Evolutionary conservation across 352 stramenopile genomes (phyloP).

Genomic region (Globisporangium paddicum): DNA sequence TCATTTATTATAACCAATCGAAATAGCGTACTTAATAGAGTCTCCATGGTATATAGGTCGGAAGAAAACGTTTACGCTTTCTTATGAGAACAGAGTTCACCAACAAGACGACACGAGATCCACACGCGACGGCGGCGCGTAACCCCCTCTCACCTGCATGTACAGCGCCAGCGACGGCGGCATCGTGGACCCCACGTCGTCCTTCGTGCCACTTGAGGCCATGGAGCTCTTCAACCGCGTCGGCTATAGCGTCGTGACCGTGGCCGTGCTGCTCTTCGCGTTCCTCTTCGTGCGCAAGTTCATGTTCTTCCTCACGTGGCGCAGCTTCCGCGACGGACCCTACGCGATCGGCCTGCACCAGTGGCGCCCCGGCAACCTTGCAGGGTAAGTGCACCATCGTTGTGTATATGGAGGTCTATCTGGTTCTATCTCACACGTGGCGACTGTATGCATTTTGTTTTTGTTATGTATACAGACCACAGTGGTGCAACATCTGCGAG

Average conservation of each 20-base stretch:
- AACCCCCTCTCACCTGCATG: background rate
- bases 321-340: slow-evolving; percentile 69
- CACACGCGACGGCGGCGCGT: background rate
- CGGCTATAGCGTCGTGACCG: slow-evolving; percentile 45
- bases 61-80: background rate
- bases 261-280: slow-evolving; percentile 33
- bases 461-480: slow-evolving; percentile 24
- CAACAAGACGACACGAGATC: background rate
- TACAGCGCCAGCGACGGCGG: slow-evolving; percentile 6
- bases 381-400: slow-evolving; percentile 30
- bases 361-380: slow-evolving; percentile 70
- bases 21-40: no score
- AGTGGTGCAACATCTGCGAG: slow-evolving; percentile 83
- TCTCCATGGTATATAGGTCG: no score
- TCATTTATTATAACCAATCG: no score
- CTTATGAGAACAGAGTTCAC: background rate
- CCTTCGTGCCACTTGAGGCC: slow-evolving; percentile 43
- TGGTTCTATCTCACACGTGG: background rate
- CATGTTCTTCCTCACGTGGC: slow-evolving; percentile 80
- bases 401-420: background rate
- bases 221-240: slow-evolving; percentile 56
- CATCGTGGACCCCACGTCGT: slow-evolving; percentile 41
- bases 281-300: slow-evolving; percentile 67
- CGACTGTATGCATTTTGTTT: background rate
- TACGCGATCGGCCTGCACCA: slow-evolving; percentile 72